Conservation (phyloP, 306 rosid genomes). For the Pterocarpus macrocarpus region DNA sequence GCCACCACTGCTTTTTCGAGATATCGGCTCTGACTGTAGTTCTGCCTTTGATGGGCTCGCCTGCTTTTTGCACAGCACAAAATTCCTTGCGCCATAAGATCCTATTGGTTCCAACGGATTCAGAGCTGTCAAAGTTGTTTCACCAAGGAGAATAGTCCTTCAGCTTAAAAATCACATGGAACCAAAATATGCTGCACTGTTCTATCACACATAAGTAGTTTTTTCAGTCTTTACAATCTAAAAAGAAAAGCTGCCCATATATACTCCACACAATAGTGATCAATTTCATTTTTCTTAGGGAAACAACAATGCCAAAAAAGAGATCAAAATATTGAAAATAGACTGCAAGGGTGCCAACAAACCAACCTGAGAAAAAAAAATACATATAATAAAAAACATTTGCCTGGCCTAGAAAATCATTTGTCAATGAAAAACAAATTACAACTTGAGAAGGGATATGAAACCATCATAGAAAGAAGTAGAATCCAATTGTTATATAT, state of each 20-base stretch:
- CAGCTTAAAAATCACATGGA: slow-evolving; percentile 12
- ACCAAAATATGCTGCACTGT: background rate
- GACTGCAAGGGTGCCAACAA: background rate
- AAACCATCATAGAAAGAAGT: background rate
- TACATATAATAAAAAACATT: background rate
- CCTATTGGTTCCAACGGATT: slow-evolving; percentile 68
- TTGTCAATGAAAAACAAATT: background rate
- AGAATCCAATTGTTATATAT: background rate
- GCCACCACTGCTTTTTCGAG: slow-evolving; percentile 55
- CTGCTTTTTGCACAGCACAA: slow-evolving; percentile 68
- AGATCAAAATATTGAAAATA: background rate
- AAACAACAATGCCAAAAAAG: background rate
- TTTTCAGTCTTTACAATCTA: background rate
- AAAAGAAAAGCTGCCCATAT: background rate
- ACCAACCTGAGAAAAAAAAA: background rate
- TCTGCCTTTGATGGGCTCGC: slow-evolving; percentile 43
- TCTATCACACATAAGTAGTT: background rate
- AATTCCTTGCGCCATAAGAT: slow-evolving; percentile 56
- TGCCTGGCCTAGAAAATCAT: background rate
- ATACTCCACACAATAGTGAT: background rate
- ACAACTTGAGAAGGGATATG: background rate
- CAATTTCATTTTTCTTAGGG: background rate
- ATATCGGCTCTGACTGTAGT: slow-evolving; percentile 44
- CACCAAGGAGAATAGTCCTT: slow-evolving; percentile 26
- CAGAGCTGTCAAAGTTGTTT: slow-evolving; percentile 59